Evolutionary conservation across 495 filamentous ascomycete genomes (phyloP), one percentile per base, ranked within the genome.

Genomic region (Penicillium longicatenatum): DNA sequence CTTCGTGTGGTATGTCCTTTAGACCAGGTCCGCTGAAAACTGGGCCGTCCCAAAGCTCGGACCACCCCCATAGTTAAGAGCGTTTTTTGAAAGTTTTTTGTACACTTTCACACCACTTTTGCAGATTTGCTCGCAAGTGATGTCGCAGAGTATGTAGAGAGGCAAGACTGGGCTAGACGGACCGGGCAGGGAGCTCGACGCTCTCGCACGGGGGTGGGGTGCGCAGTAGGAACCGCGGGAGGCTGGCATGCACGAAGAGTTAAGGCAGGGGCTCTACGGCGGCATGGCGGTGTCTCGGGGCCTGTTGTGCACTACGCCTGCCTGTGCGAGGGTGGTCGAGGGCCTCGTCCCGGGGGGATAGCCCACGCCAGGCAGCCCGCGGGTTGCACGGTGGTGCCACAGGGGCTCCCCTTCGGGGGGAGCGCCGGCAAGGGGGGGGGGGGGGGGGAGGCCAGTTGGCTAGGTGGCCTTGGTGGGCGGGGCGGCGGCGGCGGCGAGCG

Each of bases 61-160:
- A 43, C 43, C 60, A 62, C 1, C 41, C 43, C 54, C 60, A 59
- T 62, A 59, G 9, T 43, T 33, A 59, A 58, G 19, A 14, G 44
- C 52, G 41, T 19, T 49, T 52, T 55, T 52, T 43, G 8, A 19
- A 30, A 31, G 22, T 35, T 47, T 48, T 52, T 29, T 62, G 43
- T 48, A 10, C 39, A 39, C 31, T 6, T 41, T 30, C 12, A 49
- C 54, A 45, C 33, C 11, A 59, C 30, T 19, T 30, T 24, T 24
- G 16, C 49, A 29, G 11, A n/a, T 24, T 42, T 20, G 20, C 10
- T 8, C 22, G 44, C 21, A 66, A 64, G 44, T 20, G 14, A 10
- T 4, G 52, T 63, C 56, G 63, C 61, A 55, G 63, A 37, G 56
- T 63, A 55, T 63, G 45, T 67, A 52, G 61, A 54, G 45, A 63